Evolutionary conservation across 2,329 filamentous ascomycete species (phyloP), one percentile per base, ranked within the genome.

Genomic region (Parascedosporium putredinis): DNA sequence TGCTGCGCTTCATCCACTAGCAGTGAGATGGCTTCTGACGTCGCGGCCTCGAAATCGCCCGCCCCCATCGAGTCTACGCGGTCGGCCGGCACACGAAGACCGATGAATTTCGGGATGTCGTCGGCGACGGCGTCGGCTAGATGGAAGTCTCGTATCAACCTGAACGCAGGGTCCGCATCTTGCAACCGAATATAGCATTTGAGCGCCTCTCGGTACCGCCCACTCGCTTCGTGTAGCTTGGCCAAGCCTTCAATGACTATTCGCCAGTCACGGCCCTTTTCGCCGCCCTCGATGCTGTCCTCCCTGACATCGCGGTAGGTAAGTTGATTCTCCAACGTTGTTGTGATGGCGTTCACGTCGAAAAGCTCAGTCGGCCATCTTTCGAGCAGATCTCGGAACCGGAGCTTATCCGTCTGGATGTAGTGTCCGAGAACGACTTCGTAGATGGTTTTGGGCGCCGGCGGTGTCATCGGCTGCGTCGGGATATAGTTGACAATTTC

Each of bases 1-100:
- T 91, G 86, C 55, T 90, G 85, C 1, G 90, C 90, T 66, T 97
- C 91, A 46, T 94, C 85, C 1, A 95, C 90, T 4, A 98, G 81
- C 6, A 97, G 70, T 1, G 82, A 81, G 47, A 96, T 86, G 2
- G 90, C 86, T 63, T 98, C 91, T 0, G 81, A 77, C 0, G 88
- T 93, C 3, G 84, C 76, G 51, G 86, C 81, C 60, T 89, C 86
- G 3, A 97, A 74, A 54, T 96, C 88, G 0, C 74, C 64, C 16
- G 80, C 67, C 0, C 79, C 70, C 57, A 89, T 85, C 5, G 75
- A 76, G 47, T 78, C 75, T 52, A 85, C 68, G 56, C 85, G 79
- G 47, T 83, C 79, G 53, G 81, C 77, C 0, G 86, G 81, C 2
- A 98, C 86, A n/a, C 90, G 81, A 48, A 98, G 77, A 55, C 88